Base-by-base conservation (phyloP, 2,329 filamentous ascomycete species). In the Fusarium ramigenum region DNA sequence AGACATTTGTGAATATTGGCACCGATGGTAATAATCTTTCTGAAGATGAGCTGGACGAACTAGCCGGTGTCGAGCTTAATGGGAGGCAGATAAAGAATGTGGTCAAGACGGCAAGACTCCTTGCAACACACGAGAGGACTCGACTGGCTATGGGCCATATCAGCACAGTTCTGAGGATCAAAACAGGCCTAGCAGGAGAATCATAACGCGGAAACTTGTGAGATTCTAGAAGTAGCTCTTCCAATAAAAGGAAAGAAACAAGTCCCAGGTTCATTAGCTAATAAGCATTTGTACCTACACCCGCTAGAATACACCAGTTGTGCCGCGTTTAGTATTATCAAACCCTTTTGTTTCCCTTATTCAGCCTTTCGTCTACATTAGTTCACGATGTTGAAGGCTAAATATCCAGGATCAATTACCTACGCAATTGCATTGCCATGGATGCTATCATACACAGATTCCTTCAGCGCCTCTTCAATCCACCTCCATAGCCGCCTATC, bases 41-140 rank as follows among this genome's bases (percentile, higher is more conserved):
- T 4, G 23, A 54, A 14, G 54, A 36, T 36, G 60, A 69, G 7
- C 15, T 70, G 3, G 44, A 19, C 6, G 36, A 62, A 18, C n/a
- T 71, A 5, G 63, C 59, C 0, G 15, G 28, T 12, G 40, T 53
- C 19, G 59, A 60, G 5, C 63, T 68, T 11, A 71, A 72, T n/a
- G 63, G 69, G 18, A 60, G 63, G 14, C 54, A 71, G 44, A 72
- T 72, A 21, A 58, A 71, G 44, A 71, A 71, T 14, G 44, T 68
- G 12, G 39, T 64, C 16, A 71, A 68, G 40, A 71, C 59, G 8
- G 67, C 58, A 9, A 47, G 66, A 5, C 36, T 70, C 7, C 28
- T 71, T 5, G 61, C 56, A 14, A 23, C 46, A 4, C 60, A 59
- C 2, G 56, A 71, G 21, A n/a, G n/a, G 18, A 39, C 21, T 10